Evolutionary conservation across 208 protist genomes (phyloP), one percentile per base, ranked within the genome.

Genomic region (Trypanosoma cruzi): DNA sequence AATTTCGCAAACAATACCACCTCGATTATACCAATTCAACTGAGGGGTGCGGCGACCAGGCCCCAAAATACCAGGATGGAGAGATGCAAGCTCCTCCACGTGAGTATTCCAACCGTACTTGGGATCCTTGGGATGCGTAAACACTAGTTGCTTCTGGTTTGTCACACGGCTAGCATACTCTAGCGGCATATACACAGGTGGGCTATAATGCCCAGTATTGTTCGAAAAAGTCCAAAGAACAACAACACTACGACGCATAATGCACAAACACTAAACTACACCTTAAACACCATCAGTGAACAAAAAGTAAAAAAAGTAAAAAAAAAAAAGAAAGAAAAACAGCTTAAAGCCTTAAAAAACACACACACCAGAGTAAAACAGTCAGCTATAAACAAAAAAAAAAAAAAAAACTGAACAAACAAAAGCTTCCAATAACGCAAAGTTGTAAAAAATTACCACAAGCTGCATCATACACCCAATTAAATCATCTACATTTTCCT

Each of bases 1-100:
- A 44, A 96, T 91, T 63, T 96, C 90, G 61, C 81, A 88, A n/a
- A 93, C 83, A 71, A 96, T 92, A 63, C 87, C 90, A 79, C 90
- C 90, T 37, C 81, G 76, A 71, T 79, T 93, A 50, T 79, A 78
- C 77, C 79, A 92, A 73, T 96, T 90, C 63, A 92, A 61, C 71
- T 88, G 79, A 29, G 90, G 90, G 28, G 84, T 91, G 61, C 92
- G 88, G 29, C 90, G 83, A n/a, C 88, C 90, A 7, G 77, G 81
- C 0, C 87, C 90, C 0, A 93, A 79, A 13, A 96, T 46, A 66
- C 90, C 88, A 42, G 90, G 90, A 66, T 89, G 82, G 26, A 93
- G 79, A 31, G 75, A 85, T 2, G 85, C 79, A 22, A 93, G 61
- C 57, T 96, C 87, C 50, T 92, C 55, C 36, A 88, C 79, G 78